A percentile compares a stretch with the other conserved stretches of the same genome.
Conservation (phyloP, 768 basidiomycete species). For the Lactifluus pinguis region DNA sequence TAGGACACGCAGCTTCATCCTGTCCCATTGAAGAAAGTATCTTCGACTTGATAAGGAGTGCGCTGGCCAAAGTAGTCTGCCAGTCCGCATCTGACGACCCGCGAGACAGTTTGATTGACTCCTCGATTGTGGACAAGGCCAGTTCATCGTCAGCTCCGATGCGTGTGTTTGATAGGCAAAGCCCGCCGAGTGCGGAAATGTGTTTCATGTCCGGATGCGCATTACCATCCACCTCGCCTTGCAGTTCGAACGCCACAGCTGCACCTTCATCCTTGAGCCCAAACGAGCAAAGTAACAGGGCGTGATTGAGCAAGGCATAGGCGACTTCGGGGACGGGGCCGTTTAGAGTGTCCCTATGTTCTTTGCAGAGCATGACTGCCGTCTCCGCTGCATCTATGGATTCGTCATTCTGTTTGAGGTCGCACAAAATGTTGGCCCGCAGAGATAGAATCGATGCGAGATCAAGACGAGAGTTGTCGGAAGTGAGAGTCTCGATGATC, state of each 20-base stretch:
- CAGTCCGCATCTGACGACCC: not conserved
- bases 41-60: slow-evolving; percentile 7
- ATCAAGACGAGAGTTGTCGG: not conserved
- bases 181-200: not conserved
- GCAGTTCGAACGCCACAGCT: slow-evolving; percentile 2
- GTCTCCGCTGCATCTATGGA: not conserved
- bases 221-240: not conserved
- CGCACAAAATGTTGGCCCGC: slow-evolving; percentile 1
- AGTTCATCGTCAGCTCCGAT: not conserved
- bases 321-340: not conserved
- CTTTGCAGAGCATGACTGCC: not conserved
- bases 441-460: not conserved
- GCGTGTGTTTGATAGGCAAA: not conserved
- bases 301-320: slow-evolving; percentile 1
- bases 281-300: not conserved
- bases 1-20: not conserved
- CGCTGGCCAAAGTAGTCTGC: not conserved
- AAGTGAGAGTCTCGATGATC: not conserved
- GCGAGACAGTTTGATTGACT: not conserved
- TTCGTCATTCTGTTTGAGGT: slow-evolving; percentile 3
- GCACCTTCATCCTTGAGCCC: not conserved
- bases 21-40: slow-evolving; percentile 3
- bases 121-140: not conserved
- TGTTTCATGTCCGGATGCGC: not conserved
- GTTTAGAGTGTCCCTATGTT: not conserved